Evolutionary conservation across 2,329 filamentous ascomycete genomes (phyloP), one percentile per base, ranked within the genome.

Genomic region (Lachnum nothofagi): DNA sequence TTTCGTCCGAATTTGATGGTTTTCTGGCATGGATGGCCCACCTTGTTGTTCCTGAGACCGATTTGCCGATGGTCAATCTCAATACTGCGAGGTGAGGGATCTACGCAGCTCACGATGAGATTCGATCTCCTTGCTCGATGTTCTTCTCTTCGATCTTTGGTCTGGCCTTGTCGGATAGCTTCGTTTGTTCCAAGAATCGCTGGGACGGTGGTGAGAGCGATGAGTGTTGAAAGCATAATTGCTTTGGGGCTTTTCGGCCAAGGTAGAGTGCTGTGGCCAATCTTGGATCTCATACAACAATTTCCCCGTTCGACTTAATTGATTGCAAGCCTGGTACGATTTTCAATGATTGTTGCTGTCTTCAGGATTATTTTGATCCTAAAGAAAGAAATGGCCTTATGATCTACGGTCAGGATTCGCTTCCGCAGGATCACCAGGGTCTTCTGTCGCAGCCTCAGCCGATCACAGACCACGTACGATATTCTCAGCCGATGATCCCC

Each of bases 41-140:
- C 71, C 61, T 73, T 74, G 14, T 68, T 66, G 35, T 74, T 65
- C 46, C 66, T 69, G 4, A 77, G 61, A 1, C 73, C 71, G n/a
- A 76, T 60, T 27, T 68, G 60, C 34, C 69, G 67, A 22, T 69
- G 68, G 46, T 76, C 64, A 37, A 77, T 67, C 50, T 74, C 71
- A 27, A 64, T 57, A 54, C 70, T 73, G 29, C 68, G 60, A 22
- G 64, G 62, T 2, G 72, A 75, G 2, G 70, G 65, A 37, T 70
- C 70, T 10, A 72, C 65, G 44, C 73, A 76, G 24, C 65, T 69
- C 19, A 71, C 70, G 16, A 74, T 65, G 24, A 77, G 66, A 56
- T 76, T 75, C 51, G 69, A 75, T 27, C 72, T 67, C 16, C 72
- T 69, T 4, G 70, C 70, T 10, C 73, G 71, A 61, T 76, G 74